These are phyloP conservation scores for Coniochaeta hoffmannii DNA, from an alignment of 2,329 filamentous ascomycete genomes.

Conservation along the genomic window DNA sequence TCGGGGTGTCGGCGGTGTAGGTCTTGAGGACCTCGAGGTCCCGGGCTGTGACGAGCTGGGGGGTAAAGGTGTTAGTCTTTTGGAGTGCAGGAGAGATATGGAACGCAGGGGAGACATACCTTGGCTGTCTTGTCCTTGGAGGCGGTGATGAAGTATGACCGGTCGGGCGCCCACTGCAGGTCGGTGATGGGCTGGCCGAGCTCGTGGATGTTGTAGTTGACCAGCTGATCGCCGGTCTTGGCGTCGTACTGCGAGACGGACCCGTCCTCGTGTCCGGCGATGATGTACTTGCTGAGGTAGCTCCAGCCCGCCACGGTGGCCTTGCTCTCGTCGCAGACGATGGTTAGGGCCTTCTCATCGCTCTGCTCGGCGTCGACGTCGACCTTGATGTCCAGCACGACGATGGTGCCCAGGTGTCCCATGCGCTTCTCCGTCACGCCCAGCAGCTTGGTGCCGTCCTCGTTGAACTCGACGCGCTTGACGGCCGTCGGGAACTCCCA, in stretches of 20 bases:
- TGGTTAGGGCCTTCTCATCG: constrained; percentile 75
- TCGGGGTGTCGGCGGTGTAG: constrained; percentile 83
- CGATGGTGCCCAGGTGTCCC: constrained; percentile 90
- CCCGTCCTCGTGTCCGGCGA: constrained; percentile 94
- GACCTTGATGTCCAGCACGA: constrained; percentile 81
- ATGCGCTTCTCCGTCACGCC: constrained; percentile 98
- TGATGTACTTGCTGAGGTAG: constrained; percentile 91
- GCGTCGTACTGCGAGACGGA: constrained; percentile 85
- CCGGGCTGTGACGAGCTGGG: constrained; percentile 67
- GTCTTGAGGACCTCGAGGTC: constrained; percentile 91
- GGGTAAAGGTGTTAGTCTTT: neutral
- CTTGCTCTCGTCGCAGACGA: constrained; percentile 93
- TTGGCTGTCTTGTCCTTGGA: constrained; percentile 98
- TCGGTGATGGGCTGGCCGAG: constrained; percentile 78
- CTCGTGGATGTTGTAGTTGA: constrained; percentile 80
- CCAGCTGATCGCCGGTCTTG: constrained; percentile 79
- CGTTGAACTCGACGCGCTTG: constrained; percentile 95
- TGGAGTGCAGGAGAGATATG: constrained; percentile 20
- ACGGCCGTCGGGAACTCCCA: constrained; percentile 98
- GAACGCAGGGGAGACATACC: constrained; percentile 36
- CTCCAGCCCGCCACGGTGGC: constrained; percentile 96
- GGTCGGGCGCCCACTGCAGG: constrained; percentile 88
- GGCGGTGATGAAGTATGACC: constrained; percentile 96
- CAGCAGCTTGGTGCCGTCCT: constrained; percentile 83
- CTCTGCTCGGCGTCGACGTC: constrained; percentile 78